These are phyloP conservation scores for Lepraria neglecta DNA, from an alignment of 495 filamentous ascomycete genomes.

Conservation along the genomic window DNA sequence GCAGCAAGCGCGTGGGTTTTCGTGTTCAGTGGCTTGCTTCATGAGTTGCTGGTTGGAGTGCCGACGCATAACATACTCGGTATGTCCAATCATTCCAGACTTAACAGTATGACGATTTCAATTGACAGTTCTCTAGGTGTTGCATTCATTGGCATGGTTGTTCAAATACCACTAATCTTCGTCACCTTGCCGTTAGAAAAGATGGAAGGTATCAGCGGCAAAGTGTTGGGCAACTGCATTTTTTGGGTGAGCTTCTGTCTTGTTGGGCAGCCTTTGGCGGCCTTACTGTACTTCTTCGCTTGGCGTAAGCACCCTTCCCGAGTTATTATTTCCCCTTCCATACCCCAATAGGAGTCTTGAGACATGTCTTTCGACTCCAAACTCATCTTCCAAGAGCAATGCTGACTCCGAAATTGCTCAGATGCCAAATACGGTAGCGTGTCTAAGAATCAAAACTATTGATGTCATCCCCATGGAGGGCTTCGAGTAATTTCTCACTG, in stretches of 20 bases:
- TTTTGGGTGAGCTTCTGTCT: conserved; percentile 96
- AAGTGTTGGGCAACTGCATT: conserved; percentile 78
- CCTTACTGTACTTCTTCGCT: conserved; percentile 88
- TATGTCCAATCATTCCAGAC: conserved; percentile 33
- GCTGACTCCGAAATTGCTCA: too few species aligned
- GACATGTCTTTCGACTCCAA: too few species aligned
- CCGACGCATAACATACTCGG: conserved; percentile 93
- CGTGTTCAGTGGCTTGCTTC: conserved; percentile 74
- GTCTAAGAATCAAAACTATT: conserved; percentile 30
- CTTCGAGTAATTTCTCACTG: too few species aligned
- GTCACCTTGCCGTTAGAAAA: conserved; percentile 72
- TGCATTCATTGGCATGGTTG: conserved; percentile 87
- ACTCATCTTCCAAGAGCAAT: too few species aligned
- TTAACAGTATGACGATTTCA: neutral
- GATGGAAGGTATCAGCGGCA: conserved; percentile 64
- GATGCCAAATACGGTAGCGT: conserved; percentile 82
- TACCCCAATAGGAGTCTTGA: too few species aligned
- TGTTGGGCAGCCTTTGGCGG: conserved; percentile 86
- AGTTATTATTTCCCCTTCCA: too few species aligned
- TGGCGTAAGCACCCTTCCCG: conserved; percentile 54
- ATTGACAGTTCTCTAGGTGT: conserved; percentile 51
- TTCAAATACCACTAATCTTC: conserved; percentile 82
- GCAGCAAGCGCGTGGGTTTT: conserved; percentile 74
- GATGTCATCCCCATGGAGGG: too few species aligned
- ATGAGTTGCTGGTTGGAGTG: conserved; percentile 88